Conservation (phyloP, 805 yeast species). For the Pichia deserticola region DNA sequence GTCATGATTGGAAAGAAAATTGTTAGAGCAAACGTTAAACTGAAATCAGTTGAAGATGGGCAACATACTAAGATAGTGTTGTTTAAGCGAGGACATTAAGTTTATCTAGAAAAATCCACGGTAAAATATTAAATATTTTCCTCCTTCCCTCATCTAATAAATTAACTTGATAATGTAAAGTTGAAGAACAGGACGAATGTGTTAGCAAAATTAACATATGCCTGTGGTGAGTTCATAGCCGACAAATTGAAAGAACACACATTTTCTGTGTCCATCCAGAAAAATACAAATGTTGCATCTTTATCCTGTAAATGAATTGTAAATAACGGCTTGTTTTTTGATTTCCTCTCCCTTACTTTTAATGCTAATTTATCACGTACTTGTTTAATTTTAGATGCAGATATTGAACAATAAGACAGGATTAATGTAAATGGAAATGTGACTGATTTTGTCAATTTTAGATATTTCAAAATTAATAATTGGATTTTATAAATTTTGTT, state of each 20-base stretch:
- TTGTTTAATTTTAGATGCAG: not conserved
- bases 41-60: no score
- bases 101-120: conserved; percentile 4
- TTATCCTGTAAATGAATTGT: conserved; percentile 14
- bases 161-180: not conserved
- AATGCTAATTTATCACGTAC: not conserved
- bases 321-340: conserved; percentile 1
- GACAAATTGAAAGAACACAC: conserved; percentile 12
- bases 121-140: not conserved
- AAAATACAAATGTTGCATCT: conserved; percentile 5
- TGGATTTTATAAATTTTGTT: not conserved
- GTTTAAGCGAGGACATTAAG: no score
- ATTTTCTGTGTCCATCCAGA: conserved; percentile 16
- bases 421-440: conserved; percentile 2
- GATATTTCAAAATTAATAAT: not conserved
- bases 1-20: not conserved
- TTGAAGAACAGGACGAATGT: conserved; percentile 10
- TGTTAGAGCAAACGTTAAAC: no score
- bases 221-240: not conserved
- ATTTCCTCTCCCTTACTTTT: not conserved
- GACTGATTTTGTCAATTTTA: not conserved
- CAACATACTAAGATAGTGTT: no score
- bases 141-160: not conserved
- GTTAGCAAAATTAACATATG: conserved; percentile 8
- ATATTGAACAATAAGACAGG: not conserved